phyloP scores from a whole-genome alignment of 2,329 filamentous ascomycete genomes.

The Tolypocladium paradoxum region DNA sequence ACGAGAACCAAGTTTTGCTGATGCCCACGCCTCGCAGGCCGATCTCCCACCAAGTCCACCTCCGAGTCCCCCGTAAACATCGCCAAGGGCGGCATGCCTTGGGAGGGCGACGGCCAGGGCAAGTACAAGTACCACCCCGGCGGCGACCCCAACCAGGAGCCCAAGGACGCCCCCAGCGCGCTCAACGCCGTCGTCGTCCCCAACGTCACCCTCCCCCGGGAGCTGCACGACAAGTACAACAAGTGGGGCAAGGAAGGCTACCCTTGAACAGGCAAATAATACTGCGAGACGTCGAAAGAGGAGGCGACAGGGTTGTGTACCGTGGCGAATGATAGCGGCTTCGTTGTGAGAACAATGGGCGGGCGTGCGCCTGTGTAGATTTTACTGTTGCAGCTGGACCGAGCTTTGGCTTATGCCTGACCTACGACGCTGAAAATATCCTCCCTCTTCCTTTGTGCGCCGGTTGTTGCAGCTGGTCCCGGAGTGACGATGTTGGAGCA shows the following conservation, averaged over 20 bases:
- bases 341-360: background rate
- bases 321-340: background rate
- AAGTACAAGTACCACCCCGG: conserved; percentile 77
- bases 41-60: conserved; percentile 72
- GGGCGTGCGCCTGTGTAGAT: background rate
- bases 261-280: conserved; percentile 28
- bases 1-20: background rate
- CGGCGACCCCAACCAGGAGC: conserved; percentile 63
- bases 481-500: background rate
- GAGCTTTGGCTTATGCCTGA: conserved; percentile 14
- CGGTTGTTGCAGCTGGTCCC: background rate
- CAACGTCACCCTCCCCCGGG: conserved; percentile 84
- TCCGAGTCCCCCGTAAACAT: conserved; percentile 72
- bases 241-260: conserved; percentile 99
- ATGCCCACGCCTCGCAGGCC: conserved; percentile 36
- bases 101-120: conserved; percentile 60
- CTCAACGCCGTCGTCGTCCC: conserved; percentile 92
- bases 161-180: conserved; percentile 87
- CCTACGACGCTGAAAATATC: conserved; percentile 8
- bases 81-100: conserved; percentile 73
- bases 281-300: background rate
- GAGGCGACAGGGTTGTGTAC: background rate
- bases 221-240: conserved; percentile 95
- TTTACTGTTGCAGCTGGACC: conserved; percentile 1
- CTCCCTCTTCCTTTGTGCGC: background rate